Percentiles rank a stretch among this genome's conserved stretches.
Conservation (phyloP, 352 stramenopile species). For the Phytophthora lateralis region DNA sequence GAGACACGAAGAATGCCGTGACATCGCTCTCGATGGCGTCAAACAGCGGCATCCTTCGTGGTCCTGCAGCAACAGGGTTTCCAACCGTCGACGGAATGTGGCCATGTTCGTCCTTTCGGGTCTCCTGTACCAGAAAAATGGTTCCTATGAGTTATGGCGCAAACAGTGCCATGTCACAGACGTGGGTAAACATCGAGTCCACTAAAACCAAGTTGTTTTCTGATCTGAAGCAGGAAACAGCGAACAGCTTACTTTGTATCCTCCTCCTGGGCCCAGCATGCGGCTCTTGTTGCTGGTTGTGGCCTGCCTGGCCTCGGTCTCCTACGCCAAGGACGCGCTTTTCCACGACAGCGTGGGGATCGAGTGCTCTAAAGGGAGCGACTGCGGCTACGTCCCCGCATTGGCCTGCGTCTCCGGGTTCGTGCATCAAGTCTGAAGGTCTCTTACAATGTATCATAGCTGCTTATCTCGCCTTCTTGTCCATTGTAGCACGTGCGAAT, state of each 20-base stretch:
- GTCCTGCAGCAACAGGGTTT: not conserved
- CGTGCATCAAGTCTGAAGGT: not conserved
- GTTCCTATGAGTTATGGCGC: conserved; percentile 6
- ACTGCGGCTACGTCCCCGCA: conserved; percentile 81
- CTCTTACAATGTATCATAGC: conserved; percentile 1
- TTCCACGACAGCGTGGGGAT: conserved; percentile 51
- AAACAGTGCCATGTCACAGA: conserved; percentile 20
- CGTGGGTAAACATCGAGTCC: conserved; percentile 21
- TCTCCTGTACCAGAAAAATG: conserved; percentile 10
- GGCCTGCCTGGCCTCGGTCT: conserved; percentile 10
- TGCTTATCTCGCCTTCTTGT: conserved; percentile 3
- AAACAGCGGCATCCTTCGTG: conserved; percentile 62
- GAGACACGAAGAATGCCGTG: conserved; percentile 70
- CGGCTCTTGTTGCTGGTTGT: conserved; percentile 5
- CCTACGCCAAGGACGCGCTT: conserved; percentile 10
- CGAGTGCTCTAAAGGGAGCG: conserved; percentile 46
- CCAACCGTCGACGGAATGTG: conserved; percentile 19
- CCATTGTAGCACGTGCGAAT: conserved; percentile 62
- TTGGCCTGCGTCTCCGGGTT: conserved; percentile 73
- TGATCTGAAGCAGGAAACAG: not conserved
- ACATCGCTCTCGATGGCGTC: conserved; percentile 66
- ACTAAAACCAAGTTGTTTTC: conserved; percentile 5
- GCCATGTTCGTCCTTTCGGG: conserved; percentile 31
- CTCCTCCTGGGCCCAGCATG: conserved; percentile 7
- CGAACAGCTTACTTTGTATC: conserved; percentile 16